Percentiles rank a stretch among this genome's conserved stretches.
Evolutionary conservation across 2,329 filamentous ascomycete genomes (phyloP).

Genomic region (Ophiognomonia clavigignenti-juglandacearum): DNA sequence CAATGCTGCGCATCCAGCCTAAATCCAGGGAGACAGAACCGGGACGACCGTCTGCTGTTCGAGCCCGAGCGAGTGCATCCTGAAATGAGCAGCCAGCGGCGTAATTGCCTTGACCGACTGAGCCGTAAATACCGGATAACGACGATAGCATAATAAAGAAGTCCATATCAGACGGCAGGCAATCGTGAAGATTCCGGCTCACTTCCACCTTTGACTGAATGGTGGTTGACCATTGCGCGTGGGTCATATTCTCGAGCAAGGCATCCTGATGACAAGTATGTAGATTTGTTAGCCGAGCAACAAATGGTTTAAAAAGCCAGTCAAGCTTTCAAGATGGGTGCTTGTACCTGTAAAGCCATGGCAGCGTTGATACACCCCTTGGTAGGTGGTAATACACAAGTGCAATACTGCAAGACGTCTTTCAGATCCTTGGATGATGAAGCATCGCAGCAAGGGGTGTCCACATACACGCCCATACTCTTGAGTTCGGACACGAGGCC

Average conservation of each 20-base stretch:
- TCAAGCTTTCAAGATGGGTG: not conserved
- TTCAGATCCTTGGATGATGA: not conserved
- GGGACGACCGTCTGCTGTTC: slow-evolving; percentile 14
- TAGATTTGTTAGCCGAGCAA: too few relatives aligned
- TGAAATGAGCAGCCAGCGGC: slow-evolving; percentile 28
- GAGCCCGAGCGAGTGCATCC: slow-evolving; percentile 25
- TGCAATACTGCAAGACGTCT: not conserved
- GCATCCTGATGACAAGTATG: too few relatives aligned
- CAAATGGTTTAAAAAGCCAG: not conserved
- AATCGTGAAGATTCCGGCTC: slow-evolving; percentile 20
- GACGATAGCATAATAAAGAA: slow-evolving; percentile 28
- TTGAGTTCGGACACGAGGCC: not conserved
- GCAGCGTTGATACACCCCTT: not conserved
- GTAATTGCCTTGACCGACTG: slow-evolving; percentile 24
- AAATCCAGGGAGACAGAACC: slow-evolving; percentile 19
- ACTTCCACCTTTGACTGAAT: slow-evolving; percentile 13
- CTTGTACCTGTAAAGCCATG: slow-evolving; percentile 1
- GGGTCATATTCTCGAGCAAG: slow-evolving; percentile 1
- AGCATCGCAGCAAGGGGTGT: not conserved
- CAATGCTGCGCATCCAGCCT: slow-evolving; percentile 20
- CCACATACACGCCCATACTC: not conserved
- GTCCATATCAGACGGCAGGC: slow-evolving; percentile 20
- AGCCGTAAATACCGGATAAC: slow-evolving; percentile 21
- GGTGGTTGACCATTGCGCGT: slow-evolving; percentile 11
- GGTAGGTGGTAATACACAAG: not conserved